phyloP scores from a whole-genome alignment of 306 rosid species.

The Citrullus colocynthis region DNA sequence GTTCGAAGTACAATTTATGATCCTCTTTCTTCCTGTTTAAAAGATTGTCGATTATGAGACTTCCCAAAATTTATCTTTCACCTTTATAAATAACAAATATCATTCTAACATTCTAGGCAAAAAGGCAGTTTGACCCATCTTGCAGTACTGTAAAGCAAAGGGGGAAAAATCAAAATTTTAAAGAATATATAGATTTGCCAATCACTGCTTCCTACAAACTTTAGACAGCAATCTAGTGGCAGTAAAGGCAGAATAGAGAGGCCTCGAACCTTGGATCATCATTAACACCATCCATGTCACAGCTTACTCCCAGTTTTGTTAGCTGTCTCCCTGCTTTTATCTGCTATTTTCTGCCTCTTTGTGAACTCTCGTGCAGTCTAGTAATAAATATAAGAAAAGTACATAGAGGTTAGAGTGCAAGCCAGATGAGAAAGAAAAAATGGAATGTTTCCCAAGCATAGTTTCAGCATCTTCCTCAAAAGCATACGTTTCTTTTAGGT shows the following conservation, averaged over 20 bases:
- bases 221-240: slow-evolving; percentile 26
- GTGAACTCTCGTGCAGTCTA: slow-evolving; percentile 69
- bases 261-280: slow-evolving; percentile 12
- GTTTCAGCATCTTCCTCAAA: background rate
- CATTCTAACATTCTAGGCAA: slow-evolving; percentile 6
- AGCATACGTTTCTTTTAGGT: background rate
- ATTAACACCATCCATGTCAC: slow-evolving; percentile 15
- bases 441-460: background rate
- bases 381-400: slow-evolving; percentile 7
- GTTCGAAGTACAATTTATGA: background rate
- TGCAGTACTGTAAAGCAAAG: background rate
- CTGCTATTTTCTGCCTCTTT: slow-evolving; percentile 40
- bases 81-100: slow-evolving; percentile 5
- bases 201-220: slow-evolving; percentile 32
- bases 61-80: background rate
- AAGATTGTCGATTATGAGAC: background rate
- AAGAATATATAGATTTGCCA: slow-evolving; percentile 12
- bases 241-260: slow-evolving; percentile 18
- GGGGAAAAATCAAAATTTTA: background rate
- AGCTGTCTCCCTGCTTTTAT: slow-evolving; percentile 35
- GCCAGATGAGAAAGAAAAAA: background rate
- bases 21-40: background rate
- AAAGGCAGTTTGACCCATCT: slow-evolving; percentile 7
- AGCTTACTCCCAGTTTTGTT: slow-evolving; percentile 19
- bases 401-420: background rate